Evolutionary conservation across 2,329 filamentous ascomycete species (phyloP), one percentile per base, ranked within the genome.

Genomic region (Phoma herbarum): DNA sequence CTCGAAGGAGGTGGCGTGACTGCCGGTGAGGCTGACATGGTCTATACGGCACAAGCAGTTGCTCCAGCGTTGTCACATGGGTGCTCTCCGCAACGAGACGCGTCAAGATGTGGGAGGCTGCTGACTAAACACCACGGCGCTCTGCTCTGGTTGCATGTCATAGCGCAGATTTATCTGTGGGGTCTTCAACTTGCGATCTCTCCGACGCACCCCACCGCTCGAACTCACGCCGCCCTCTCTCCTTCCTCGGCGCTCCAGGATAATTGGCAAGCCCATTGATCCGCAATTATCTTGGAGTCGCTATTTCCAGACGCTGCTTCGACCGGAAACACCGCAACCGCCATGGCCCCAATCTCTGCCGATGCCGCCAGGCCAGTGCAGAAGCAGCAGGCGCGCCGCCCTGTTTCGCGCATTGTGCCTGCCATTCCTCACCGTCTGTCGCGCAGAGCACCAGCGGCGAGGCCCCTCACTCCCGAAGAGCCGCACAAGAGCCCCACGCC

Each of bases 211-310:
- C 60, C 58, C 63, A 59, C 55, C 45, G 49, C 59, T 63, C 52
- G 44, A 35, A 41, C 52, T 23, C 49, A 42, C 49, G 55, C 56
- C 61, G 47, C 60, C 60, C 59, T 56, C 56, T 16, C 46, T 51
- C 52, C 39, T 42, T 26, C 48, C 50, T 59, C 56, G 66, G 76
- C 75, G 74, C 76, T 78, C 76, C 75, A 78, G 74, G 76, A 74
- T 77, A 78, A 77, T 78, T 77, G 75, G 66, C 71, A 69, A 64
- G 41, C 59, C 51, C 46, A 41, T 52, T 57, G 59, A 52, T 59
- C 61, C 69, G 67, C 74, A 76, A 75, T 77, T 78, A 76, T 75
- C 75, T 75, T 78, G 76, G 76, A 78, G 75, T 72, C 73, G 75
- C 76, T 75, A 60, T 39, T 46, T 39, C 43, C 23, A 46, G 52